Evolutionary conservation across 768 basidiomycete species (phyloP), one percentile per base, ranked within the genome.

Genomic region (Harrya chromipes): DNA sequence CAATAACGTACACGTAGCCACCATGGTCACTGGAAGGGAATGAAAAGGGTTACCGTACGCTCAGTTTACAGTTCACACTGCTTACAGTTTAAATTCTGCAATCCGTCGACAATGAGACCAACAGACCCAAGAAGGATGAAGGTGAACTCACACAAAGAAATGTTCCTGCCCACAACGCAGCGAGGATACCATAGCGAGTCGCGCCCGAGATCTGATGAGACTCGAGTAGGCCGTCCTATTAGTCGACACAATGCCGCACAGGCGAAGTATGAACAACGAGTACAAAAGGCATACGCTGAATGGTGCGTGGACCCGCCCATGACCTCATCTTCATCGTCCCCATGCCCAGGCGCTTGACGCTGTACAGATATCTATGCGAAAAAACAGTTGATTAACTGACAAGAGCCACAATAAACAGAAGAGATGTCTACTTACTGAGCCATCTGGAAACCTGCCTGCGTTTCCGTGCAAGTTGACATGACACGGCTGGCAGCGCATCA

Each of bases 141-240:
- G 29, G 4, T 10, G 35, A 14, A 71, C 85, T 62, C 59, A 89
- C 87, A 36, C 81, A 82, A 35, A 90, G 76, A 68, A 89, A 87
- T 2, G 79, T 82, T 0, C 80, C 85, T 6, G 74, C 67, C 84
- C 84, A 88, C 44, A 89, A 72, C 13, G 83, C 85, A 13, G 76
- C 80, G 44, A 87, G 63, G 49, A 89, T 89, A 0, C 81, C 78
- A 63, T 79, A 75, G 6, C 84, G 74, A 6, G 77, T 82, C 1
- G 74, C 68, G 19, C 60, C 62, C 3, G 83, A 74, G n/a, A 89
- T 80, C 39, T 85, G 83, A 19, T 79, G 62, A 6, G 85, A 84
- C 3, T 82, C 83, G 20, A 42, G 46, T 7, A 16, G n/a, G 23
- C 23, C 26, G 17, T 54, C 43, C 43, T 47, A n/a, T n/a, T n/a